phyloP scores from a whole-genome alignment of 2,329 filamentous ascomycete species.

The Aspergillus ochraceus region DNA sequence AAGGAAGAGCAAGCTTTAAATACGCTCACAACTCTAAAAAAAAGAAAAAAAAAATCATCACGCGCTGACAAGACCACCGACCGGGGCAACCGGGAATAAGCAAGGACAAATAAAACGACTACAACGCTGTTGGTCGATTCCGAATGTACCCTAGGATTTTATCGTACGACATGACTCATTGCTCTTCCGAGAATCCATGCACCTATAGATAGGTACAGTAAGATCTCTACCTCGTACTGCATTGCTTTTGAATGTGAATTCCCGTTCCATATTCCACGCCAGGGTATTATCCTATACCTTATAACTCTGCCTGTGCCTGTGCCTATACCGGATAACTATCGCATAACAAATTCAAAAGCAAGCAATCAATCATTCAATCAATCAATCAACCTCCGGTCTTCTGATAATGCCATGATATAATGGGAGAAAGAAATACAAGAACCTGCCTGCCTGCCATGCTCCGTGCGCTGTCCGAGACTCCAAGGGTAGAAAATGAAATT shows the following conservation, averaged over 20 bases:
- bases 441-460: constrained; percentile 1
- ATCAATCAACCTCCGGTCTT: neutral
- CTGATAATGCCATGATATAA: neutral
- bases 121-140: no score
- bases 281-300: constrained; percentile 2
- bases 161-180: no score
- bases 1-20: no score
- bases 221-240: no score
- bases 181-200: no score
- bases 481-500: neutral
- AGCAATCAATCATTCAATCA: neutral
- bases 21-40: no score
- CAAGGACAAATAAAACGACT: no score
- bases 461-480: neutral
- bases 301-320: neutral
- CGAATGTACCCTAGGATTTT: no score
- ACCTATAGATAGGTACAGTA: no score
- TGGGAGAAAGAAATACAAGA: constrained; percentile 2
- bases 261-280: constrained; percentile 5
- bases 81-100: no score
- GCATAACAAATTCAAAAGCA: neutral
- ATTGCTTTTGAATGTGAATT: neutral
- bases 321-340: neutral
- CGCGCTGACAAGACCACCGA: no score
- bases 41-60: no score